Percentiles rank a stretch among this genome's conserved stretches.
Evolutionary conservation across 768 basidiomycete genomes (phyloP).

Genomic region (Tulasnella sp.): DNA sequence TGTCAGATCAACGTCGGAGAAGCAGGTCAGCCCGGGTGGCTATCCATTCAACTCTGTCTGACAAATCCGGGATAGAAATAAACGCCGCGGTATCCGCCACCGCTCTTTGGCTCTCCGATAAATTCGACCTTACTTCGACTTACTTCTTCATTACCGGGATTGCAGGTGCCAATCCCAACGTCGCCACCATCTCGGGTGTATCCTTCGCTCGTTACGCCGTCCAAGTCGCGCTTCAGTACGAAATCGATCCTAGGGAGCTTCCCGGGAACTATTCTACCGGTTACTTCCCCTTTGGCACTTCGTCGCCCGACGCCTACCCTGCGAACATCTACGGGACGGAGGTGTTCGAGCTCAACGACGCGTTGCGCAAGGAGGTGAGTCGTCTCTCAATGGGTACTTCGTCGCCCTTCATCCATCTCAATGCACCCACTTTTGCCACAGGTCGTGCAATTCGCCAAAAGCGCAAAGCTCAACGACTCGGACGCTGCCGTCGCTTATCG

Average conservation of each 20-base stretch:
- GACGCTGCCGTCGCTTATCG: constrained; percentile 25
- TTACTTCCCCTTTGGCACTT: constrained; percentile 27
- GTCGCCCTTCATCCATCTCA: neutral
- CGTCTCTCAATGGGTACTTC: neutral
- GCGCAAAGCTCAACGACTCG: constrained; percentile 28
- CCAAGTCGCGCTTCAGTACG: constrained; percentile 30
- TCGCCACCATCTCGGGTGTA: constrained; percentile 29
- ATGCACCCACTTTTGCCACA: constrained; percentile 17
- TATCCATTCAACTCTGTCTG: neutral
- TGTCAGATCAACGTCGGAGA: constrained; percentile 32
- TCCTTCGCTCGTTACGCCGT: constrained; percentile 31
- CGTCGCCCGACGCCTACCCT: constrained; percentile 22
- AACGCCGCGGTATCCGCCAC: constrained; percentile 31
- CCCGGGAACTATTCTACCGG: constrained; percentile 29
- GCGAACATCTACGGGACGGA: constrained; percentile 32
- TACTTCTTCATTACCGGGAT: constrained; percentile 36
- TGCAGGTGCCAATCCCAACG: constrained; percentile 31
- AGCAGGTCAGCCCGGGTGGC: neutral
- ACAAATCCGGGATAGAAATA: constrained; percentile 24
- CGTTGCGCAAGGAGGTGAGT: constrained; percentile 18
- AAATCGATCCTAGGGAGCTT: constrained; percentile 34
- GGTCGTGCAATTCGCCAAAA: constrained; percentile 23
- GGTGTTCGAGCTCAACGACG: constrained; percentile 36
- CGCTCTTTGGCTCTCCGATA: constrained; percentile 25
- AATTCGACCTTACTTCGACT: constrained; percentile 30